Percentiles rank a stretch among this genome's conserved stretches.
Evolutionary conservation across 352 stramenopile species (phyloP).

Genomic region (Phytophthora colocasiae): DNA sequence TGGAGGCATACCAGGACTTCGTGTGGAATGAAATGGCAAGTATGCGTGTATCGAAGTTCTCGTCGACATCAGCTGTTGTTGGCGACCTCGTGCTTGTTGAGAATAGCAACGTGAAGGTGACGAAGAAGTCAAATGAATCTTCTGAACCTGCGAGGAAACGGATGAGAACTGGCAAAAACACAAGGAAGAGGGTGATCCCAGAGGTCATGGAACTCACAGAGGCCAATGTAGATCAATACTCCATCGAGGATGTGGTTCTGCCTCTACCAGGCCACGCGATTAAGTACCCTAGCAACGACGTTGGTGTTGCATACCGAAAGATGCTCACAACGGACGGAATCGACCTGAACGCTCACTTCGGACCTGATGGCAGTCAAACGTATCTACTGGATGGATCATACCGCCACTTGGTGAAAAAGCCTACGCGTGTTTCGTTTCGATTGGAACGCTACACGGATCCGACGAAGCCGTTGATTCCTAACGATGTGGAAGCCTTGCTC

Average conservation of each 20-base stretch:
- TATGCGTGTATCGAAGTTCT: conserved; percentile 80
- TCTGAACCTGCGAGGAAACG: conserved; percentile 43
- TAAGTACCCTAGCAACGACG: conserved; percentile 82
- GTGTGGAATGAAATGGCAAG: conserved; percentile 97
- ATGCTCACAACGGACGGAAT: conserved; percentile 66
- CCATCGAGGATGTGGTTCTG: conserved; percentile 94
- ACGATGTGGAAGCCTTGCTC: conserved; percentile 83
- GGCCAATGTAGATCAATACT: conserved; percentile 88
- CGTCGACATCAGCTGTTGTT: conserved; percentile 61
- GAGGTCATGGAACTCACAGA: conserved; percentile 77
- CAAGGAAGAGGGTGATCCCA: conserved; percentile 16
- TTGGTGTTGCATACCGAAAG: conserved; percentile 56
- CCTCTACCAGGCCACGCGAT: conserved; percentile 93
- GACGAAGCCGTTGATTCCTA: conserved; percentile 90
- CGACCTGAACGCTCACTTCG: conserved; percentile 60
- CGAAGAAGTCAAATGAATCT: conserved; percentile 18
- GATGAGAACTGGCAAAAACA: conserved; percentile 36
- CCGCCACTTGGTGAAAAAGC: conserved; percentile 91
- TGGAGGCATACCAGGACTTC: conserved; percentile 93
- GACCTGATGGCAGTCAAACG: conserved; percentile 52
- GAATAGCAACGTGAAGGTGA: conserved; percentile 15
- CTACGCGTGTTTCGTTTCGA: conserved; percentile 80
- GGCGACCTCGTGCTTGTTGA: conserved; percentile 91
- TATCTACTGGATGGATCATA: conserved; percentile 91
- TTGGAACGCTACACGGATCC: conserved; percentile 91